Evolutionary conservation across 2,329 filamentous ascomycete genomes (phyloP).

Genomic region (Leptoxyphium fumago): DNA sequence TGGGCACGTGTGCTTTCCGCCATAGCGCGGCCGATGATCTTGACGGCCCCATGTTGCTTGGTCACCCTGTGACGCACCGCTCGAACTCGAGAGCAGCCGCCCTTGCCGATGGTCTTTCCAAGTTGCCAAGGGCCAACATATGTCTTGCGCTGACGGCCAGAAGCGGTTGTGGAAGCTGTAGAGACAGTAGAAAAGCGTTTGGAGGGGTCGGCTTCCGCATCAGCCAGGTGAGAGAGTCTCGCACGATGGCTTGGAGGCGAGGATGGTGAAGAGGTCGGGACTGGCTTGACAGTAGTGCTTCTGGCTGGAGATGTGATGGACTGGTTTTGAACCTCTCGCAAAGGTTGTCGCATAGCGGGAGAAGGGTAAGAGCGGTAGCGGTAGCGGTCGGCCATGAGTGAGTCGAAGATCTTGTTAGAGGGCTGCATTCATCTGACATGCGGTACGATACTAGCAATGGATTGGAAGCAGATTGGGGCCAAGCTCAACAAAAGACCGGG

Average conservation of each 20-base stretch:
- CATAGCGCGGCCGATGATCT: constrained; percentile 75
- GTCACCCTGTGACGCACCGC: constrained; percentile 65
- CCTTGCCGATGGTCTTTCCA: constrained; percentile 76
- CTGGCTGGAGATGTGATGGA: constrained; percentile 15
- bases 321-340: constrained; percentile 15
- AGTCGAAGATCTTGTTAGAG: background rate
- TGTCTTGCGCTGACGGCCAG: constrained; percentile 43
- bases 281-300: constrained; percentile 7
- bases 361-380: constrained; percentile 8
- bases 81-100: constrained; percentile 76
- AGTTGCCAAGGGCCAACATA: constrained; percentile 90
- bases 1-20: constrained; percentile 71
- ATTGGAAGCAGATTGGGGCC: no score
- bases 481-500: no score
- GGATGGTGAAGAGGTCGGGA: constrained; percentile 6
- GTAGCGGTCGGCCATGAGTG: constrained; percentile 18
- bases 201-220: constrained; percentile 31
- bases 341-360: constrained; percentile 13
- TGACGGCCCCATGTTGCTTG: constrained; percentile 74
- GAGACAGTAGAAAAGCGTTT: constrained; percentile 41
- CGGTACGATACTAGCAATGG: no score
- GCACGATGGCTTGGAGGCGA: constrained; percentile 33
- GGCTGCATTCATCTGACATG: background rate
- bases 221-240: constrained; percentile 35
- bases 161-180: constrained; percentile 40